These are phyloP conservation scores for Daedaleopsis sinensis DNA, from an alignment of 768 basidiomycete species.

Conservation along the genomic window DNA sequence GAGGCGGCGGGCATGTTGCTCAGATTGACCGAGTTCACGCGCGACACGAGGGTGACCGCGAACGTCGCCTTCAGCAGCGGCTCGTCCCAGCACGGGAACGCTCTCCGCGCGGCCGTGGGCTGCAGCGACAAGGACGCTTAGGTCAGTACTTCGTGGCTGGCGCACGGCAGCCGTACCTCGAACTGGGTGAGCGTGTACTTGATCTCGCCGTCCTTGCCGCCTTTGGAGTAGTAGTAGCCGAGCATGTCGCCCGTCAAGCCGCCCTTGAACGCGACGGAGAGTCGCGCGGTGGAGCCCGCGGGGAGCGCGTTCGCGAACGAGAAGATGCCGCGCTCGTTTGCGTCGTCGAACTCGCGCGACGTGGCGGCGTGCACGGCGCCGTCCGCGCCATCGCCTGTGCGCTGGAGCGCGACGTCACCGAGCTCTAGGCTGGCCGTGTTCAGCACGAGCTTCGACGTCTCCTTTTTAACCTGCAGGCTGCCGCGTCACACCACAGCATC, in stretches of 20 bases:
- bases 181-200: conserved; percentile 89
- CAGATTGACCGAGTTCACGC: conserved; percentile 71
- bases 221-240: conserved; percentile 79
- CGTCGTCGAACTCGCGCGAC: conserved; percentile 55
- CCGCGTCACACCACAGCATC: not conserved
- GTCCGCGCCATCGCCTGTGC: conserved; percentile 33
- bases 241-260: conserved; percentile 74
- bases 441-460: conserved; percentile 65
- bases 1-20: conserved; percentile 87
- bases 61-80: conserved; percentile 89
- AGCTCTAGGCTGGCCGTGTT: conserved; percentile 70
- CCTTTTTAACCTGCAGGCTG: conserved; percentile 65
- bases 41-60: conserved; percentile 80
- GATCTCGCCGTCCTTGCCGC: conserved; percentile 63
- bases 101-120: conserved; percentile 84
- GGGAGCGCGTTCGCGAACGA: conserved; percentile 58
- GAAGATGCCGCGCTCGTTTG: conserved; percentile 68
- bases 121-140: conserved; percentile 30
- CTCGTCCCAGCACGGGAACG: conserved; percentile 94
- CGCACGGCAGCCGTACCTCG: conserved; percentile 49
- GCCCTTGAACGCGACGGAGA: conserved; percentile 71
- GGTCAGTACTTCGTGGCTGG: not conserved
- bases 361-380: conserved; percentile 51
- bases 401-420: conserved; percentile 54
- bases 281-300: conserved; percentile 66